Evolutionary conservation across 202 grass and related monocot species (phyloP).

Genomic region (Setaria viridis): DNA sequence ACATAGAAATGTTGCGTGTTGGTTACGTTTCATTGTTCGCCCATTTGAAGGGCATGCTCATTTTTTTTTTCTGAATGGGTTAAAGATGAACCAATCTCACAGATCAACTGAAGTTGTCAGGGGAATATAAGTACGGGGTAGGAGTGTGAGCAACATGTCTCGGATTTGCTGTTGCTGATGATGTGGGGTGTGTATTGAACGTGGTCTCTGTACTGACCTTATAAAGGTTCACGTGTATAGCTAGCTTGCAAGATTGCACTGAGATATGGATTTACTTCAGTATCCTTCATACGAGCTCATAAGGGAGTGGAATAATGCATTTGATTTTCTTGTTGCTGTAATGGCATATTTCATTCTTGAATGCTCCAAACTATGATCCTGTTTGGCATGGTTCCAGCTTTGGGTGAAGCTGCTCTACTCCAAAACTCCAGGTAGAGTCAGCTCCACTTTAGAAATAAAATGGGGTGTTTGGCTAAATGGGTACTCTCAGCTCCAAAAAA

Average conservation of each 20-base stretch:
- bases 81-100: neutral
- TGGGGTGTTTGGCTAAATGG: too few species aligned
- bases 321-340: neutral
- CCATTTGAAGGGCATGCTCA: neutral
- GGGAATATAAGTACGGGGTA: neutral
- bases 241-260: neutral
- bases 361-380: neutral
- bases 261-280: neutral
- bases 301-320: too few species aligned
- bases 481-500: too few species aligned
- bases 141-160: neutral
- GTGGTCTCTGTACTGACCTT: neutral
- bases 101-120: conserved; percentile 1
- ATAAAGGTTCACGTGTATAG: neutral
- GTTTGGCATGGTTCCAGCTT: too few species aligned
- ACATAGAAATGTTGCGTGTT: conserved; percentile 25
- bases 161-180: neutral
- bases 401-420: too few species aligned
- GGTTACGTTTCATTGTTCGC: neutral
- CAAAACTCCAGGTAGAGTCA: too few species aligned
- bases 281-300: neutral
- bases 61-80: neutral
- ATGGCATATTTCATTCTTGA: neutral
- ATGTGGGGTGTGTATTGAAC: neutral
- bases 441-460: too few species aligned